Base-by-base conservation (phyloP, 202 grass and related monocot genomes). In the Schoenoplectus tabernaemontani region DNA sequence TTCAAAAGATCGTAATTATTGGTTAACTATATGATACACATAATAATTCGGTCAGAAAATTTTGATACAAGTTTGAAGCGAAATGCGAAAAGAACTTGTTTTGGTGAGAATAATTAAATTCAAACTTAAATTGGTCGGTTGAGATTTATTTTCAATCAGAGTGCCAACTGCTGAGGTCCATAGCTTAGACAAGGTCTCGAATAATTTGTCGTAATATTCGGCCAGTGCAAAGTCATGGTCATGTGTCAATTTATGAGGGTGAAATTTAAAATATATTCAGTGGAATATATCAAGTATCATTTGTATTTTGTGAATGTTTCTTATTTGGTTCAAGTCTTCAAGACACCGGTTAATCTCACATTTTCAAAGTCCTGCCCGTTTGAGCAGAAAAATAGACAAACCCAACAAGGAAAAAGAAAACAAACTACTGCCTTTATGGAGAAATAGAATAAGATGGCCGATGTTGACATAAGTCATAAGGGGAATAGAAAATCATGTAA, bases 201-300 rank as follows among this genome's bases (percentile, higher is more conserved):
- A 36, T 9, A 8, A 34, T 10, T 30, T 2, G 47, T 75, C 70
- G 47, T 32, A 54, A 46, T 19, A 75, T 36, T 75, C 28, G 70
- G 70, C 16, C 44, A 54, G 70, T 75, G 70, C 44, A 54, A 53
- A 56, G 70, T 75, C 70, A 33, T 36, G 16, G 8, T 75, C 70
- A 36, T 1, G 70, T 75, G 70, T 75, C 70, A 75, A 75, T 75
- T 75, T 75, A 75, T 51, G 15, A 54, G 70, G 4, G 70, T 53
- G 46, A 54, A 53, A 51, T 74, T 74, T 74, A 6, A n/a, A 20
- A 24, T 53, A 30, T 34, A 53, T 53, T 24, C 26, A 28, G 51
- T 16, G 5, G 12, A 33, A 74, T 53, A 50, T 74, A 9, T 28
- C 28, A n/a, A 4, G 46, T 33, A 33, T 19, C 48, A 19, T 54